Conservation (phyloP, 225 moss, liverwort and hornwort species). For the Thuidium tamariscinum region DNA sequence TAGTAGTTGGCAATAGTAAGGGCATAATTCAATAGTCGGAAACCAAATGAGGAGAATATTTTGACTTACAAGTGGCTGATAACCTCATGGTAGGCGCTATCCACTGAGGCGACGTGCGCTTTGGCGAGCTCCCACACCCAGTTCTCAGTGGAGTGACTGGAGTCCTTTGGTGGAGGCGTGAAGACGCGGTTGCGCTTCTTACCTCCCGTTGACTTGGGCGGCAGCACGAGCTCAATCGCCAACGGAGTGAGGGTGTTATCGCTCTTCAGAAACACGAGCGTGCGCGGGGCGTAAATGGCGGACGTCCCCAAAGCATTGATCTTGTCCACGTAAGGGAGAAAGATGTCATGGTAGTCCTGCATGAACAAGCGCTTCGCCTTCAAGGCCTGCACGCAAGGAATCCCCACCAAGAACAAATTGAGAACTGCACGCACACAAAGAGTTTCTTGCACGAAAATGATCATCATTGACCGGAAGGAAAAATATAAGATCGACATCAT, state of each 20-base stretch:
- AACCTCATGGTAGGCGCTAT: constrained; percentile 33
- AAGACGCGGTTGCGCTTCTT: constrained; percentile 28
- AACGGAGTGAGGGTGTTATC: constrained; percentile 14
- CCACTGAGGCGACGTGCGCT: constrained; percentile 23
- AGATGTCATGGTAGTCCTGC: constrained; percentile 68
- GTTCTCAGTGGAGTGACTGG: constrained; percentile 4
- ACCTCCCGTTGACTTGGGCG: not conserved
- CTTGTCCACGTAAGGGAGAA: constrained; percentile 39
- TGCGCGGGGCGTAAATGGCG: constrained; percentile 40
- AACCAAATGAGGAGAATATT: not conserved
- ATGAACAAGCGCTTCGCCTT: constrained; percentile 40
- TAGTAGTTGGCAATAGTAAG: not conserved
- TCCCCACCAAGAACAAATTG: no score
- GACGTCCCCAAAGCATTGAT: constrained; percentile 32
- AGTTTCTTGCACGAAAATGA: not conserved
- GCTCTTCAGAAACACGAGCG: constrained; percentile 22
- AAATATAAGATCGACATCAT: no score
- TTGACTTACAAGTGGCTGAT: constrained; percentile 46
- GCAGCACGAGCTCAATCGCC: constrained; percentile 37
- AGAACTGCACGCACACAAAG: not conserved
- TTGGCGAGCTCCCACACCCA: constrained; percentile 45
- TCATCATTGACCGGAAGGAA: not conserved
- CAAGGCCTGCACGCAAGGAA: constrained; percentile 36
- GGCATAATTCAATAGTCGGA: not conserved
- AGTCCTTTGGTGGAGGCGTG: constrained; percentile 7